phyloP scores from a whole-genome alignment of 305 asterid species.

The Fraxinus platypoda region DNA sequence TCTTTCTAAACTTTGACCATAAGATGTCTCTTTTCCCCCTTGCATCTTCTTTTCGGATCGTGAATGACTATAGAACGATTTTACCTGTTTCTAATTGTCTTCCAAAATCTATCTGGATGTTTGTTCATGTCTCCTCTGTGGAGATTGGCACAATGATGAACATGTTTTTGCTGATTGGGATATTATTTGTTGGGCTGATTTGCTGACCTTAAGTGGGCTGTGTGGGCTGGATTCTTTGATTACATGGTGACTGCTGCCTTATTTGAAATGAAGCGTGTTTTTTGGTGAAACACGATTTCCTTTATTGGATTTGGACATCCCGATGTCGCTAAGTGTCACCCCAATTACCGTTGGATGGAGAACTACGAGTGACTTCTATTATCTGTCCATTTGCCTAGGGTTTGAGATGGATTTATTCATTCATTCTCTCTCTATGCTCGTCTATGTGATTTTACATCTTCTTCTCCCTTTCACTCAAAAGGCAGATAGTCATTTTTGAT shows the following conservation, averaged over 20 bases:
- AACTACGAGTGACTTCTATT: neutral
- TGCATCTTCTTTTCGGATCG: neutral
- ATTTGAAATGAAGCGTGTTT: neutral
- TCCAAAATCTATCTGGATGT: neutral
- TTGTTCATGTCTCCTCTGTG: neutral
- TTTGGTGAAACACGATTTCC: neutral
- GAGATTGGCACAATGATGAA: neutral
- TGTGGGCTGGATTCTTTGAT: neutral
- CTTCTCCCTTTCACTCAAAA: neutral
- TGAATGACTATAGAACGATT: neutral
- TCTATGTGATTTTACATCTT: neutral
- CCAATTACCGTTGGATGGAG: neutral
- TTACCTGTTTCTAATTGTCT: neutral
- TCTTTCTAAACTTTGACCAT: slow-evolving; percentile 82
- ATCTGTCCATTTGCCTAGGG: neutral
- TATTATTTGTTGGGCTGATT: too few relatives aligned
- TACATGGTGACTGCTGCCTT: neutral
- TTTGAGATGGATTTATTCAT: neutral
- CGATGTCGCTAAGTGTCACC: neutral
- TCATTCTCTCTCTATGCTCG: neutral
- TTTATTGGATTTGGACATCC: neutral
- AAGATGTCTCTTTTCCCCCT: neutral
- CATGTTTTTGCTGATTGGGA: neutral
- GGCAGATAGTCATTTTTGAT: neutral
- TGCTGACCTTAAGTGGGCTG: neutral